phyloP scores from a whole-genome alignment of 495 filamentous ascomycete genomes.

The Neurospora sp. region DNA sequence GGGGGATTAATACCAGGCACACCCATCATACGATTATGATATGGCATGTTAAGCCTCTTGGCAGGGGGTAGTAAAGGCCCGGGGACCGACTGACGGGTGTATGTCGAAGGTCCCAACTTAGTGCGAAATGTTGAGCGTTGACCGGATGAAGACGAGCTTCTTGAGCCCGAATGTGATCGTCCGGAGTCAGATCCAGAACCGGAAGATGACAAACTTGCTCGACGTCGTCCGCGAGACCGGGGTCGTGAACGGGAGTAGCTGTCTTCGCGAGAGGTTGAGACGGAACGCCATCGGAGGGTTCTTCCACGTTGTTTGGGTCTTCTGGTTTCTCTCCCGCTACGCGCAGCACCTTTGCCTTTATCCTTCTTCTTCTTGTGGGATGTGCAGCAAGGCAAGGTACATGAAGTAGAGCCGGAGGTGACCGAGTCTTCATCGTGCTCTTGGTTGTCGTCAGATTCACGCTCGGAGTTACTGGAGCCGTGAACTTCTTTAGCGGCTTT shows the following conservation, averaged over 20 bases:
- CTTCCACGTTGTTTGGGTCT: background rate
- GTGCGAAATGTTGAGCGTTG: background rate
- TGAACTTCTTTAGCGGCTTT: background rate
- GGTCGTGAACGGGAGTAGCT: constrained; percentile 22
- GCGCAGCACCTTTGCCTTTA: background rate
- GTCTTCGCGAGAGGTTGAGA: constrained; percentile 6
- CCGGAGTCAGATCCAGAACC: background rate
- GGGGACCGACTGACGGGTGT: background rate
- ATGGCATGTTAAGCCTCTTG: background rate
- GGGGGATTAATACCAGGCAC: background rate
- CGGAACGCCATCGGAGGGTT: constrained; percentile 10
- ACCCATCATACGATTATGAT: background rate
- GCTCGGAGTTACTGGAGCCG: background rate
- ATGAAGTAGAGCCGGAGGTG: background rate
- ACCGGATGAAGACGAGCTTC: background rate
- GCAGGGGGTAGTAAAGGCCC: background rate
- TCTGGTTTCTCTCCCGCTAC: constrained; percentile 2
- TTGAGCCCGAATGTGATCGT: background rate
- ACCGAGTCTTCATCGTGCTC: constrained; percentile 13
- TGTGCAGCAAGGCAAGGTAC: background rate
- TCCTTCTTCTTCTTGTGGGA: constrained; percentile 1
- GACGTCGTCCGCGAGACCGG: constrained; percentile 9
- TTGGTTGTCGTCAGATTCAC: background rate
- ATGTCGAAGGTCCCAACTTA: background rate
- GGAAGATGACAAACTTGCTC: constrained; percentile 4